These are phyloP conservation scores for Aspergillus pseudoviridinutans DNA, from an alignment of 2,329 filamentous ascomycete genomes.

Conservation along the genomic window DNA sequence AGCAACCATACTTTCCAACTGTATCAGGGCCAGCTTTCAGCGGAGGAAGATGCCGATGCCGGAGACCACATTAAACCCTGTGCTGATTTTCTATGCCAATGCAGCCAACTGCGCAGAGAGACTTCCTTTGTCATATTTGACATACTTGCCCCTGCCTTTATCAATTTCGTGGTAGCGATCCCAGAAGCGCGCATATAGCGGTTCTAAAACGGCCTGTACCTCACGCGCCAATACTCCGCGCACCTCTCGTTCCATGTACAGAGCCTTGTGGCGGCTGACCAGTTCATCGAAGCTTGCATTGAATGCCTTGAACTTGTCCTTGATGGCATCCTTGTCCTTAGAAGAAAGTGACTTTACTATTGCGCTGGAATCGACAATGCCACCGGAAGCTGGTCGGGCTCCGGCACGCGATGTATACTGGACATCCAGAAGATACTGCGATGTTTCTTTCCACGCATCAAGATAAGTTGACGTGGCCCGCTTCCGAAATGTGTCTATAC, in stretches of 20 bases:
- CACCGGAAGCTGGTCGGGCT: slow-evolving; percentile 66
- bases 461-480: slow-evolving; percentile 77
- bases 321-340: slow-evolving; percentile 94
- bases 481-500: slow-evolving; percentile 82
- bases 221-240: slow-evolving; percentile 74
- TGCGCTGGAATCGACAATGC: slow-evolving; percentile 67
- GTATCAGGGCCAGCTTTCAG: neutral
- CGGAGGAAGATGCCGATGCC: slow-evolving; percentile 1
- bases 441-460: slow-evolving; percentile 83
- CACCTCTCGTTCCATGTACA: slow-evolving; percentile 89
- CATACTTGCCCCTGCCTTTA: slow-evolving; percentile 96
- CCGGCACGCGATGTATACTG: slow-evolving; percentile 76
- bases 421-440: slow-evolving; percentile 78
- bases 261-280: slow-evolving; percentile 73
- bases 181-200: slow-evolving; percentile 91
- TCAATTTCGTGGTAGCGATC: slow-evolving; percentile 97
- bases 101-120: slow-evolving; percentile 61
- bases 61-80: slow-evolving; percentile 4
- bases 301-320: slow-evolving; percentile 91
- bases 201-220: slow-evolving; percentile 87
- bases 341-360: slow-evolving; percentile 78
- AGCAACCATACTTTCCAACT: neutral
- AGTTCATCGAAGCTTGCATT: slow-evolving; percentile 88
- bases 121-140: slow-evolving; percentile 88
- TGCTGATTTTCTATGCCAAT: slow-evolving; percentile 27